Evolutionary conservation across 257 asterid genomes (phyloP).

Genomic region (Agastache rugosa): DNA sequence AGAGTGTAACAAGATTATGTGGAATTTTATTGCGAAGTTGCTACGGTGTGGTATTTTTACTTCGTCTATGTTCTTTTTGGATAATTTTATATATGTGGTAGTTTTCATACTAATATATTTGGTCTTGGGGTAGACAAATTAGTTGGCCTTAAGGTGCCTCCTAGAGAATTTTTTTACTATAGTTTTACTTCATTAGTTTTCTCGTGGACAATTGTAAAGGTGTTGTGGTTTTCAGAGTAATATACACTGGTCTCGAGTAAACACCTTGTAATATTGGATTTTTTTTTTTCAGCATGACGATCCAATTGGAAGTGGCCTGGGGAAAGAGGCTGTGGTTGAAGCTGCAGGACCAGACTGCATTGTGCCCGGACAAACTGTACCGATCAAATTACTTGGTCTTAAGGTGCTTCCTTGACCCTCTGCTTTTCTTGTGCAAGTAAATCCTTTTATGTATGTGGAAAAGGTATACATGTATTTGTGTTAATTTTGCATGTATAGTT

Average conservation of each 20-base stretch:
- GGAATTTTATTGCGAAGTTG: neutral
- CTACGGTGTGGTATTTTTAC: neutral
- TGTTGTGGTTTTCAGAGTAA: conserved; percentile 1
- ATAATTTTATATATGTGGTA: neutral
- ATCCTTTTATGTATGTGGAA: neutral
- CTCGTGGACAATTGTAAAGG: neutral
- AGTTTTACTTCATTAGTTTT: neutral
- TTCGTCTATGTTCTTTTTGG: neutral
- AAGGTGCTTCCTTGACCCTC: conserved; percentile 57
- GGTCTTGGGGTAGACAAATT: conserved; percentile 2
- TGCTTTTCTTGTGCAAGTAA: conserved; percentile 1
- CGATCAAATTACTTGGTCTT: conserved; percentile 82
- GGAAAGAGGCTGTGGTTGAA: conserved; percentile 81
- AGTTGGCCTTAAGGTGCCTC: too few relatives aligned
- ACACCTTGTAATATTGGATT: conserved; percentile 21
- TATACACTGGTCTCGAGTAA: conserved; percentile 12
- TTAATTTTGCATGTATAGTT: conserved; percentile 3
- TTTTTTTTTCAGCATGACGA: conserved; percentile 44
- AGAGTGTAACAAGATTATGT: neutral
- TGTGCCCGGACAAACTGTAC: conserved; percentile 84
- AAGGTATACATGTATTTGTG: neutral
- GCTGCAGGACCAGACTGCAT: conserved; percentile 97
- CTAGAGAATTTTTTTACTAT: too few relatives aligned
- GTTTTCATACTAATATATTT: conserved; percentile 7
- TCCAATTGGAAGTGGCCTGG: conserved; percentile 80